A percentile compares a stretch with the other conserved stretches of the same genome.
These are phyloP conservation scores for Calycina marina DNA, from an alignment of 2,329 filamentous ascomycete genomes.

Conservation along the genomic window DNA sequence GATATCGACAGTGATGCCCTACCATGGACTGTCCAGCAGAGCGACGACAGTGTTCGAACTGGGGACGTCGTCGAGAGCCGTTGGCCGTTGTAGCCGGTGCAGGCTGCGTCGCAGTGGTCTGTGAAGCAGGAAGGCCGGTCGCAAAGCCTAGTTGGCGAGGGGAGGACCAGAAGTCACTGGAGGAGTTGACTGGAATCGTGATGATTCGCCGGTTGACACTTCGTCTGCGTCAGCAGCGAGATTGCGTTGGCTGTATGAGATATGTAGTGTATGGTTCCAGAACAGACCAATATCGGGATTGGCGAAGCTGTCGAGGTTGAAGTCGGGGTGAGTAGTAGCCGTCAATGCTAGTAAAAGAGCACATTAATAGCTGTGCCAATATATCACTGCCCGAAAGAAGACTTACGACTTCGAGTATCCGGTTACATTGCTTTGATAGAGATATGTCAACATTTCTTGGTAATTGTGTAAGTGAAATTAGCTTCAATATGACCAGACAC, in stretches of 20 bases:
- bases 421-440: constrained; percentile 45
- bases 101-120: constrained; percentile 65
- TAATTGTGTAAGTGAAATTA: neutral
- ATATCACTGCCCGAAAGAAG: too few relatives aligned
- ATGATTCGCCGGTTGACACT: constrained; percentile 62
- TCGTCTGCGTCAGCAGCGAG: constrained; percentile 54
- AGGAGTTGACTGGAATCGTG: constrained; percentile 46
- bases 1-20: constrained; percentile 70
- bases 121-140: constrained; percentile 42
- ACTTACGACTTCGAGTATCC: constrained; percentile 52
- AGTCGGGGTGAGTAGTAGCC: constrained; percentile 35
- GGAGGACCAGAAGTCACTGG: constrained; percentile 71
- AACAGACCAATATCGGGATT: constrained; percentile 44
- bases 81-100: constrained; percentile 59
- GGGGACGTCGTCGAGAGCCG: constrained; percentile 29
- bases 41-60: constrained; percentile 32
- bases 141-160: constrained; percentile 61
- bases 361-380: too few relatives aligned
- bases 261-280: constrained; percentile 55
- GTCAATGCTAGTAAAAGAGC: constrained; percentile 2
- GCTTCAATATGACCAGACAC: neutral
- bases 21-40: constrained; percentile 54
- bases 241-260: constrained; percentile 57
- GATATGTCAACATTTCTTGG: neutral
- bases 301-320: constrained; percentile 70